Evolutionary conservation across 768 basidiomycete genomes (phyloP).

Genomic region (Rhizopogon sp.): DNA sequence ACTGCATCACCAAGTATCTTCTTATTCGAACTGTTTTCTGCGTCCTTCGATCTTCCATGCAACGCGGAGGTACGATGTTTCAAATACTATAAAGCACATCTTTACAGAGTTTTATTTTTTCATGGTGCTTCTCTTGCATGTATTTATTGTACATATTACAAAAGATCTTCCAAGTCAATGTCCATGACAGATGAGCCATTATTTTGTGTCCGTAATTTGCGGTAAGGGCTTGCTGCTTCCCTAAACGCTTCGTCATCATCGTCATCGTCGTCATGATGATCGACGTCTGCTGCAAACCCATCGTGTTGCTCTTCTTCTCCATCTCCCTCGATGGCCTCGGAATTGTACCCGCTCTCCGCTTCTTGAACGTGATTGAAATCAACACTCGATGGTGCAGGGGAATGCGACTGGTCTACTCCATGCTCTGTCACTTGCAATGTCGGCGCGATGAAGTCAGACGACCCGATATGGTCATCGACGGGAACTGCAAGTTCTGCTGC

Average conservation of each 20-base stretch:
- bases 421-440: constrained; percentile 19
- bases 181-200: constrained; percentile 20
- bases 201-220: constrained; percentile 5
- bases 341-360: constrained; percentile 52
- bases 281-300: constrained; percentile 18
- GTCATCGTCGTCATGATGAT: constrained; percentile 9
- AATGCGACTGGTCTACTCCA: constrained; percentile 33
- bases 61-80: too few species aligned
- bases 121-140: background rate
- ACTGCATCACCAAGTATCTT: background rate
- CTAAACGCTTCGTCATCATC: background rate
- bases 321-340: constrained; percentile 34
- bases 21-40: background rate
- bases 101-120: background rate
- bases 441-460: constrained; percentile 22
- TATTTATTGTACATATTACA: constrained; percentile 9
- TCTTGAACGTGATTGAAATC: constrained; percentile 36
- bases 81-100: too few species aligned
- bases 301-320: constrained; percentile 23
- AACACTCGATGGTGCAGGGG: constrained; percentile 49
- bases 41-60: background rate
- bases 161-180: constrained; percentile 19
- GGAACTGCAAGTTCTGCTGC: constrained; percentile 23
- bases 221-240: constrained; percentile 1
- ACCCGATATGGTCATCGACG: constrained; percentile 19